Conservation (phyloP, 208 protist species). For the Crithidia acanthocephali region DNA sequence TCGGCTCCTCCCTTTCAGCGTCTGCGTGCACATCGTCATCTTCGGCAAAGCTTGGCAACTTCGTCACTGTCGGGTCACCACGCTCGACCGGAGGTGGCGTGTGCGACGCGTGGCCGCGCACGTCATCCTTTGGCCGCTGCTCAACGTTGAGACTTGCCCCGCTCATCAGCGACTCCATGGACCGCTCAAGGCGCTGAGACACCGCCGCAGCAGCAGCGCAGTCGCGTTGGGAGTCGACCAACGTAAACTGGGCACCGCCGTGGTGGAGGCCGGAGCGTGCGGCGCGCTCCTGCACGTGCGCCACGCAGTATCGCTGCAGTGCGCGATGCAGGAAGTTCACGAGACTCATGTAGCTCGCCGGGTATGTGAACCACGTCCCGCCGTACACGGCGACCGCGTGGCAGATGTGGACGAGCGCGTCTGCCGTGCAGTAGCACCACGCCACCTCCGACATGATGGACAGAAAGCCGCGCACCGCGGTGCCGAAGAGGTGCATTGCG, state of each 20-base stretch:
- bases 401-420: constrained; percentile 26
- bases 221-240: neutral
- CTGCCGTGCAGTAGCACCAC: constrained; percentile 39
- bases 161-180: constrained; percentile 11
- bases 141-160: neutral
- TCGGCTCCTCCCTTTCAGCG: neutral
- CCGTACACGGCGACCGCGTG: constrained; percentile 28
- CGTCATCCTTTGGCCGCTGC: neutral
- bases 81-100: neutral
- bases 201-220: neutral
- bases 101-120: neutral
- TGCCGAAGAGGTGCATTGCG: neutral
- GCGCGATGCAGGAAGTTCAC: constrained; percentile 31
- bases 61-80: neutral
- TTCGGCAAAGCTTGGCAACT: constrained; percentile 1
- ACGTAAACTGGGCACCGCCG: no score
- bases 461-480: constrained; percentile 15
- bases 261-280: no score
- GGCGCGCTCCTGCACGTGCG: neutral
- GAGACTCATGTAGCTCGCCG: constrained; percentile 26
- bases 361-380: constrained; percentile 20
- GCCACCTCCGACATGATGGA: constrained; percentile 30
- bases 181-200: neutral
- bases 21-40: neutral
- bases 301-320: constrained; percentile 7